These are phyloP conservation scores for Capsicum pubescens DNA, from an alignment of 257 asterid species.

Conservation along the genomic window DNA sequence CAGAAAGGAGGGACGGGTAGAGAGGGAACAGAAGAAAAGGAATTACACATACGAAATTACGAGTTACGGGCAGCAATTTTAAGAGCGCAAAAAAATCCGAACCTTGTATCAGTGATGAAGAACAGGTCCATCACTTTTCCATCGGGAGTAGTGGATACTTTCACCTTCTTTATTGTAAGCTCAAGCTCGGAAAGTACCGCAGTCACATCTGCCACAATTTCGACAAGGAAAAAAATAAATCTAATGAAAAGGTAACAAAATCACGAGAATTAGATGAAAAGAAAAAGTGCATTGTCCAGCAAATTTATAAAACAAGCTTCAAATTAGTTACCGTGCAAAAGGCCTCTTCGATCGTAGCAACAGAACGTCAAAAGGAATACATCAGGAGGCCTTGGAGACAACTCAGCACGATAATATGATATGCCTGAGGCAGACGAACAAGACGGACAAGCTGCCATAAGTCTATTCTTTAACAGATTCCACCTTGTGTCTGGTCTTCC, in stretches of 20 bases:
- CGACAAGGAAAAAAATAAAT: not conserved
- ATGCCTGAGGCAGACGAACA: slow-evolving; percentile 69
- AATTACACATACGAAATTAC: not conserved
- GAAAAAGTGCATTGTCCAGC: not conserved
- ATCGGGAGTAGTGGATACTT: slow-evolving; percentile 91
- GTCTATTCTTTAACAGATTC: slow-evolving; percentile 76
- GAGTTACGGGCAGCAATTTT: not conserved
- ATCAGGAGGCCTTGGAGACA: slow-evolving; percentile 70
- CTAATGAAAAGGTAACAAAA: not conserved
- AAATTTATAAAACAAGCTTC: not conserved
- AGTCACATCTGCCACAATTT: slow-evolving; percentile 66
- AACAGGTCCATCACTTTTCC: slow-evolving; percentile 88
- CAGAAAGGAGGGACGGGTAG: not conserved
- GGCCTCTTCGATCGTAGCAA: slow-evolving; percentile 69
- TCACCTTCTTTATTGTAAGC: slow-evolving; percentile 76
- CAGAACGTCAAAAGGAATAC: slow-evolving; percentile 82
- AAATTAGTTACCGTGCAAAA: slow-evolving; percentile 72
- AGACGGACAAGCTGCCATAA: slow-evolving; percentile 84
- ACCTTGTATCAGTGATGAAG: slow-evolving; percentile 88
- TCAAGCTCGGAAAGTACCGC: slow-evolving; percentile 78
- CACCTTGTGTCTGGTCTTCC: slow-evolving; percentile 71
- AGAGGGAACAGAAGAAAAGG: not conserved
- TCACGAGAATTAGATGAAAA: not conserved
- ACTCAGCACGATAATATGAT: slow-evolving; percentile 52
- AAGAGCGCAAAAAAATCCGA: slow-evolving; percentile 12